Evolutionary conservation across 192 early-diverging fungal species (phyloP), one percentile per base, ranked within the genome.

Genomic region (Borealophlyctis nickersoniae): DNA sequence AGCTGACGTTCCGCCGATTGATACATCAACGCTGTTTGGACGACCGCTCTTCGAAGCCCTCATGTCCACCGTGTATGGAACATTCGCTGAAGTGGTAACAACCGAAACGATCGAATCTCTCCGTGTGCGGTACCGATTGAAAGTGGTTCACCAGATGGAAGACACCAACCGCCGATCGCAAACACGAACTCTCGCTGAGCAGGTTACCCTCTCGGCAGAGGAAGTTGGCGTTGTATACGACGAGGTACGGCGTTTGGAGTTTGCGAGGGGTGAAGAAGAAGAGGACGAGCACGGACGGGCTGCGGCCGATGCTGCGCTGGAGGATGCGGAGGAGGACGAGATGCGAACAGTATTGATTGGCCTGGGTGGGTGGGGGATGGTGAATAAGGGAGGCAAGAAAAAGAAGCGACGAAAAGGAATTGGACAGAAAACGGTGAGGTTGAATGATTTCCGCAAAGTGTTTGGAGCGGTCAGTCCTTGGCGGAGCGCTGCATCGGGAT

Each of bases 61-160:
- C 16, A 49, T 85, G 52, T 52, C 33, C 16, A 58, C 69, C 4
- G 81, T 79, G 7, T 83, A 80, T 35, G 62, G 51, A 28, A 61
- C 68, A 1, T 80, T 78, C 55, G 60, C 69, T 0, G 52, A 54
- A 11, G n/a, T 63, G 7, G 67, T 85, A 13, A 78, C 75, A 4
- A 70, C 59, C 4, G 82, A 84, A 36, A 36, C 51, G 13, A 84
- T 85, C 52, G 81, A 84, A 19, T n/a, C 64, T 0, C 66, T 82
- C 45, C 63, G 83, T 23, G 66, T 70, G 53, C 79, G 73, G 45
- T 71, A 71, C 53, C 59, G 82, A 23, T 55, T 85, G 24, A 62
- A 45, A 24, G 82, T 85, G 2, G 83, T 85, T 2, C 83, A 85
- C 52, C 73, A 79, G 53, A 84, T 82, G 79, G 83, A 85, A 52